phyloP scores from a whole-genome alignment of 495 filamentous ascomycete species.

The Aspergillus affinis region DNA sequence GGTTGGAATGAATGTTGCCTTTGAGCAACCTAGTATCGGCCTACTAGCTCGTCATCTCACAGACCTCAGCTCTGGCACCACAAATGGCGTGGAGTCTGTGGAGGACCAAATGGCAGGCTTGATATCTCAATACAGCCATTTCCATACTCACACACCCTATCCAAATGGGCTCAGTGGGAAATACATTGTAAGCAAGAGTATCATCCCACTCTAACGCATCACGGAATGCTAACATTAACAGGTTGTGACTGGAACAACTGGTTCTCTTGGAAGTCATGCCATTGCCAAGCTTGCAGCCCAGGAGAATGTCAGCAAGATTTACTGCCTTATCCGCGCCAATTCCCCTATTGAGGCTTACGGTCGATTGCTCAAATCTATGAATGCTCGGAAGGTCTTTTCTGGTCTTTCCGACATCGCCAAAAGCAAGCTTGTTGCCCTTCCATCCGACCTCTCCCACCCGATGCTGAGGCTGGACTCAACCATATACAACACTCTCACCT shows the following conservation, averaged over 20 bases:
- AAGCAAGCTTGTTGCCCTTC: constrained; percentile 42
- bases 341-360: constrained; percentile 42
- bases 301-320: constrained; percentile 38
- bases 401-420: constrained; percentile 16
- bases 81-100: constrained; percentile 26
- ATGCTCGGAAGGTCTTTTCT: constrained; percentile 26
- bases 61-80: constrained; percentile 23
- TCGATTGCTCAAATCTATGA: constrained; percentile 51
- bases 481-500: constrained; percentile 37
- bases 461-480: constrained; percentile 44
- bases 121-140: constrained; percentile 40
- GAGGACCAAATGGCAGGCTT: constrained; percentile 32
- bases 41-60: constrained; percentile 33
- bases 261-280: constrained; percentile 26
- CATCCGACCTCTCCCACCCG: constrained; percentile 36
- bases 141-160: constrained; percentile 34
- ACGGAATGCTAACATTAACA: constrained; percentile 6
- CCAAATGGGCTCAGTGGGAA: constrained; percentile 17
- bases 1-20: constrained; percentile 48
- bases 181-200: constrained; percentile 20
- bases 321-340: constrained; percentile 57
- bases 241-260: constrained; percentile 29
- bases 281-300: constrained; percentile 20
- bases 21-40: constrained; percentile 44
- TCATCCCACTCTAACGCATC: not conserved